These are phyloP conservation scores for Berkeleyomyces basicola DNA, from an alignment of 2,329 filamentous ascomycete genomes.

Conservation along the genomic window DNA sequence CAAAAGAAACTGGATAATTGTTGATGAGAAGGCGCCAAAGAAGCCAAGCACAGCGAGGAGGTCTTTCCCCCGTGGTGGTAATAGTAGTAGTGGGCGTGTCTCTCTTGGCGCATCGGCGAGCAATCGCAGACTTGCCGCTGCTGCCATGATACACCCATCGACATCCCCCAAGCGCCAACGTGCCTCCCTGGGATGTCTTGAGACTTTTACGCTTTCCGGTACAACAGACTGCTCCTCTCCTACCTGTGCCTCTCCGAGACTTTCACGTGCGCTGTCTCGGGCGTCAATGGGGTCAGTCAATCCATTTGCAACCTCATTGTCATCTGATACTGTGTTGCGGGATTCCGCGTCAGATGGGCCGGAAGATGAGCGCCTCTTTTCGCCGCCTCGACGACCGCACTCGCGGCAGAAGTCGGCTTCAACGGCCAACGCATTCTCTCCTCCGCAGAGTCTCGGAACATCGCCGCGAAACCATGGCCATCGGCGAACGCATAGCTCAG, in stretches of 20 bases:
- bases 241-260: background rate
- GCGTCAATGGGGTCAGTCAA: background rate
- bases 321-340: background rate
- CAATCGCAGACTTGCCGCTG: slow-evolving; percentile 12
- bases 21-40: slow-evolving; percentile 25
- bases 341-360: background rate
- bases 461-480: background rate
- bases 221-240: background rate
- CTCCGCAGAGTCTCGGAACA: background rate
- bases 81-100: background rate
- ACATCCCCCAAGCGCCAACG: background rate
- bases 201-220: background rate
- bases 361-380: background rate
- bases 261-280: background rate
- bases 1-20: slow-evolving; percentile 55
- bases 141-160: slow-evolving; percentile 15
- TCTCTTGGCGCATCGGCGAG: background rate
- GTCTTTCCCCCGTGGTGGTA: background rate
- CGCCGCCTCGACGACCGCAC: slow-evolving; percentile 27
- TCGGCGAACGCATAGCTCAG: background rate
- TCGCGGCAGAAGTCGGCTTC: background rate
- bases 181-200: background rate
- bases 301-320: background rate
- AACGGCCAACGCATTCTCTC: background rate
- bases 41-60: background rate